Percentiles rank a stretch among this genome's conserved stretches.
phyloP scores from a whole-genome alignment of 2,329 filamentous ascomycete genomes.

The Colletotrichum sp. region DNA sequence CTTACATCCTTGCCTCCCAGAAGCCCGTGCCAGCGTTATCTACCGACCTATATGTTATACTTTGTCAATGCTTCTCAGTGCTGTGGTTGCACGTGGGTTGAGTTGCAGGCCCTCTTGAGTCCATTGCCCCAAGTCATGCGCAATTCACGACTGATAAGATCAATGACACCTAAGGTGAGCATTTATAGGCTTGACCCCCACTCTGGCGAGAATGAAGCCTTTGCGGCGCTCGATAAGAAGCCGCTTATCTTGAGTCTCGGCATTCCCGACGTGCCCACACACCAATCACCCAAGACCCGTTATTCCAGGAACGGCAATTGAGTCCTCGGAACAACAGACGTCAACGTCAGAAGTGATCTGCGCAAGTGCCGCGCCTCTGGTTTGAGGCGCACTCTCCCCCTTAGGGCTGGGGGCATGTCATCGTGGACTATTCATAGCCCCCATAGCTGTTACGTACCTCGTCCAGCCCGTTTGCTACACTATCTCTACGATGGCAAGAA shows the following conservation, averaged over 20 bases:
- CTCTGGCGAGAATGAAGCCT: background rate
- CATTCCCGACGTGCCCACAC: background rate
- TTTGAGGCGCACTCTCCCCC: background rate
- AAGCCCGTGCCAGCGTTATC: background rate
- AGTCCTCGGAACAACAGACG: background rate
- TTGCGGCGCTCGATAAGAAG: background rate
- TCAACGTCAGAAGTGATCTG: background rate
- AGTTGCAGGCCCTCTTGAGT: background rate
- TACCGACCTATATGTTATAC: background rate
- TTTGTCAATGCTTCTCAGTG: background rate
- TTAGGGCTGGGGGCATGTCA: background rate
- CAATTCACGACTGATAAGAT: background rate
- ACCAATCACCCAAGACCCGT: background rate
- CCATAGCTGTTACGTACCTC: background rate
- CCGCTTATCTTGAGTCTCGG: background rate
- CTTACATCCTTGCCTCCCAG: background rate
- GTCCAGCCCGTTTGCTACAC: background rate
- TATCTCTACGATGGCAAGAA: background rate
- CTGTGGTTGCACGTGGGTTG: background rate
- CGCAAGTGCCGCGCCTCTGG: background rate
- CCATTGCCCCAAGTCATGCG: background rate
- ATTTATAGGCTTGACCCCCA: background rate
- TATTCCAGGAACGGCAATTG: background rate
- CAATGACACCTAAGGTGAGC: background rate
- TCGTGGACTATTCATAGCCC: background rate